A percentile compares a stretch with the other conserved stretches of the same genome.
Conservation (phyloP, 768 basidiomycete species). For the Boletus edulis region DNA sequence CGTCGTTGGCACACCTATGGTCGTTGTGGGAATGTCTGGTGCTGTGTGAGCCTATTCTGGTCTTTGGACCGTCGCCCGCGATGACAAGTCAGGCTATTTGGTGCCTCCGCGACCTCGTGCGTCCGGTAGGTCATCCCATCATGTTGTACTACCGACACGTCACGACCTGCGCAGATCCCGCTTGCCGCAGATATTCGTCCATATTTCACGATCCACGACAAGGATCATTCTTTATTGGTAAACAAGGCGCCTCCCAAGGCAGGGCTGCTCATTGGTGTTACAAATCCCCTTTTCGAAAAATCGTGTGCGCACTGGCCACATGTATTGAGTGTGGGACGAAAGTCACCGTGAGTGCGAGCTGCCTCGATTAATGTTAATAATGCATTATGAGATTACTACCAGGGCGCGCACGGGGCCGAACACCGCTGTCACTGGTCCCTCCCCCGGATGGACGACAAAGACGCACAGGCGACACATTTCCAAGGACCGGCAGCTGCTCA, state of each 20-base stretch:
- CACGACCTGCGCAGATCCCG: conserved; percentile 56
- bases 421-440: conserved; percentile 42
- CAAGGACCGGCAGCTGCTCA: conserved; percentile 76
- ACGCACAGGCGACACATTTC: conserved; percentile 82
- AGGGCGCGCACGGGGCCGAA: conserved; percentile 7
- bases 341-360: conserved; percentile 37
- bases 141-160: neutral
- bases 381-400: neutral
- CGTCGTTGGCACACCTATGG: conserved; percentile 66
- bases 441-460: conserved; percentile 73
- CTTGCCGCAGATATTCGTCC: conserved; percentile 84
- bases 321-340: conserved; percentile 64
- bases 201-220: conserved; percentile 95
- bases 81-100: conserved; percentile 86
- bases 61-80: conserved; percentile 78
- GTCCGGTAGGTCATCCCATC: conserved; percentile 55
- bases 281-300: conserved; percentile 83
- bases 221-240: conserved; percentile 72
- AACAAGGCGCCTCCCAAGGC: conserved; percentile 79
- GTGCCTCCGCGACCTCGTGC: conserved; percentile 86
- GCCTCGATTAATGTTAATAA: neutral
- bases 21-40: conserved; percentile 94
- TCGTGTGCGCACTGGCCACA: conserved; percentile 87
- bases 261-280: conserved; percentile 78
- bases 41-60: conserved; percentile 83